Conservation (phyloP, 768 basidiomycete species). For the Rhizopogon roseolus region DNA sequence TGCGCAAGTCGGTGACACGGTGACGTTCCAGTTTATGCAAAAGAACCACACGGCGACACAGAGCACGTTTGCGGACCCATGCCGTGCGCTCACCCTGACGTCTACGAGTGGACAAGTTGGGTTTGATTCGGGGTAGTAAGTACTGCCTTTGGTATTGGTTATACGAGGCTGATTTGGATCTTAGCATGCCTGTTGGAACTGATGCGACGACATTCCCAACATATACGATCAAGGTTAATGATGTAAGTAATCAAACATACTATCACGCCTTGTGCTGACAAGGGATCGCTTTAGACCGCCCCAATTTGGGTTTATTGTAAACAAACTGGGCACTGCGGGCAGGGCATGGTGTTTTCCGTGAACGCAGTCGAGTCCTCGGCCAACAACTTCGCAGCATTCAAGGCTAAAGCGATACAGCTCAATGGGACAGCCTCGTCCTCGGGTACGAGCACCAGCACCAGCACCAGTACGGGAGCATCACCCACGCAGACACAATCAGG, state of each 20-base stretch:
- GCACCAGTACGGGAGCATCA: conserved; percentile 10
- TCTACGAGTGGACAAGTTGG: conserved; percentile 40
- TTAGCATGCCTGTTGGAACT: conserved; percentile 44
- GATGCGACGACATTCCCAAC: conserved; percentile 44
- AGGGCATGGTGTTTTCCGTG: conserved; percentile 57
- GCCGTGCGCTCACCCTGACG: conserved; percentile 36
- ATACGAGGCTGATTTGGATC: not conserved
- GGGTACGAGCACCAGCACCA: conserved; percentile 17
- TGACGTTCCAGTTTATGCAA: conserved; percentile 37
- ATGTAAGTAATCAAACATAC: conserved; percentile 26
- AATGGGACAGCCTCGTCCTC: conserved; percentile 26
- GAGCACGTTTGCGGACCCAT: conserved; percentile 31
- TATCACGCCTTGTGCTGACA: not conserved
- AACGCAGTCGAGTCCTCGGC: conserved; percentile 48
- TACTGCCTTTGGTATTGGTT: not conserved
- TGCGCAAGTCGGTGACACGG: conserved; percentile 42
- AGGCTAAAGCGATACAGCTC: conserved; percentile 37
- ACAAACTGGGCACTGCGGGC: conserved; percentile 45
- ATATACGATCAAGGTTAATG: conserved; percentile 48
- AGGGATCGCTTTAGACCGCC: conserved; percentile 29
- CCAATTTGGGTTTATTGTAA: conserved; percentile 57
- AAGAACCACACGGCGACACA: conserved; percentile 48
- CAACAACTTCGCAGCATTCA: conserved; percentile 52
- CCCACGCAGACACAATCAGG: conserved; percentile 13
- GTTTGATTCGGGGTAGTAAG: conserved; percentile 46